phyloP scores from a whole-genome alignment of 2,329 filamentous ascomycete species.

The Purpureocillium lavendulum region DNA sequence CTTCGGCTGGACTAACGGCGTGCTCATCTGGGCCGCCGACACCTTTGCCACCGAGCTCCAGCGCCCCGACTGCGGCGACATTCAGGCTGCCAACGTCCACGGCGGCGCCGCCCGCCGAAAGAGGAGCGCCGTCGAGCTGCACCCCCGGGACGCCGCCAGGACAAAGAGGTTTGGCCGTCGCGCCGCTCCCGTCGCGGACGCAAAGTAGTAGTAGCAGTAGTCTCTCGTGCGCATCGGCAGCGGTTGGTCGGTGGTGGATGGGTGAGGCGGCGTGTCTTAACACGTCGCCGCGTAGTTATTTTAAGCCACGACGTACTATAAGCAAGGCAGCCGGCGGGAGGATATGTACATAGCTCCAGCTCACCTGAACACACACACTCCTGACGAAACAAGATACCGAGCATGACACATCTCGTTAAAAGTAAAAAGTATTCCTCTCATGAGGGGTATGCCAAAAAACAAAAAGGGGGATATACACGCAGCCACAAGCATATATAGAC shows the following conservation, averaged over 20 bases:
- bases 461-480: background rate
- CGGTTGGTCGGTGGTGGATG: too few relatives aligned
- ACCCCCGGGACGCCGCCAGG: constrained; percentile 34
- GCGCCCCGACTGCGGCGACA: constrained; percentile 46
- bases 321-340: too few relatives aligned
- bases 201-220: too few relatives aligned
- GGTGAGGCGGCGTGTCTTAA: too few relatives aligned
- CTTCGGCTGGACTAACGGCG: constrained; percentile 64
- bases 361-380: too few relatives aligned
- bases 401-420: background rate
- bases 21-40: constrained; percentile 58
- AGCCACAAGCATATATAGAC: too few relatives aligned
- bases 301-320: too few relatives aligned
- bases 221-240: too few relatives aligned
- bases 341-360: too few relatives aligned
- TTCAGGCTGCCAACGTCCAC: constrained; percentile 31
- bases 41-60: constrained; percentile 47
- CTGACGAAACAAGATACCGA: too few relatives aligned
- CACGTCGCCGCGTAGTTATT: too few relatives aligned
- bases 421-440: too few relatives aligned
- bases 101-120: constrained; percentile 18
- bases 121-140: constrained; percentile 37
- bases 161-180: constrained; percentile 36
- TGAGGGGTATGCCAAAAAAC: constrained; percentile 1
- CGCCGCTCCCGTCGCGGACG: background rate